Conservation (phyloP, 2,329 filamentous ascomycete species). For the Chalara sp. region DNA sequence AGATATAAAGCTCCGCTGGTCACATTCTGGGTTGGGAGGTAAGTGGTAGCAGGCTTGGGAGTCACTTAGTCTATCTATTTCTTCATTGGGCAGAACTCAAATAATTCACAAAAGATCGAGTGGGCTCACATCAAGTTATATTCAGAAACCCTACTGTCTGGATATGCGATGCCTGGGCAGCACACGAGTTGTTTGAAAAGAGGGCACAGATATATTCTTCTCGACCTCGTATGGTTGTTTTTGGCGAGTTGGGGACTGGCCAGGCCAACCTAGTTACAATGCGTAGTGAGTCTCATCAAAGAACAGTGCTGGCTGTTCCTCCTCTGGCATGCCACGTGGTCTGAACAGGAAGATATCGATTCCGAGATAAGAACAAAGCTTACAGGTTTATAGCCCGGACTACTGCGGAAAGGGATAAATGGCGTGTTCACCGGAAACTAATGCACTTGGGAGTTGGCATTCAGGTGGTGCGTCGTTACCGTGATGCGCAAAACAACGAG, state of each 20-base stretch:
- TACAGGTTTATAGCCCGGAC: background rate
- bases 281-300: constrained; percentile 32
- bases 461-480: constrained; percentile 36
- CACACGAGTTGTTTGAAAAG: constrained; percentile 38
- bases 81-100: no score
- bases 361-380: background rate
- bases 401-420: constrained; percentile 23
- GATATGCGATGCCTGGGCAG: constrained; percentile 36
- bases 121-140: no score
- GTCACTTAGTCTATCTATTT: no score
- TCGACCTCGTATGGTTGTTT: constrained; percentile 36
- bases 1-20: constrained; percentile 37
- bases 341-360: no score
- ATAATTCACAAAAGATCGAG: no score
- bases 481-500: constrained; percentile 41
- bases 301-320: background rate
- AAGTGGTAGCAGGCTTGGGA: no score
- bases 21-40: constrained; percentile 38
- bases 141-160: constrained; percentile 34
- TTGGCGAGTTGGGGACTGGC: constrained; percentile 35
- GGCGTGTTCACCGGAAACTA: constrained; percentile 36
- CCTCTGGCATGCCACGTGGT: no score
- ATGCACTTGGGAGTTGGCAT: constrained; percentile 38
- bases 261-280: constrained; percentile 40
- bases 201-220: constrained; percentile 35